phyloP scores from a whole-genome alignment of 768 basidiomycete genomes.

The Lactarius trivialis region DNA sequence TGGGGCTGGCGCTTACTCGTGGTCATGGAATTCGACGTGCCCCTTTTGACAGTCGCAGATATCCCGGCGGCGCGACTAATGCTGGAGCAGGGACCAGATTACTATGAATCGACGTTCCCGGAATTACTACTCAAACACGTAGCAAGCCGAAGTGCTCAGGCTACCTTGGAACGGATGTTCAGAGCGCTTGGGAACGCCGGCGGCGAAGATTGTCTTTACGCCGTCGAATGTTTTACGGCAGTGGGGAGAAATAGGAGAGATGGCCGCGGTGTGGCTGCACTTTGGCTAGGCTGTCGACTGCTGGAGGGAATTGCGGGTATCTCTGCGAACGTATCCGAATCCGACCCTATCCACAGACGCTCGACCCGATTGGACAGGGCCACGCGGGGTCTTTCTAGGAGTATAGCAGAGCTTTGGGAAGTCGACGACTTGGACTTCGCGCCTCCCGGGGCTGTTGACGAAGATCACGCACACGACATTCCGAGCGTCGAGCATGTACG shows the following conservation, averaged over 20 bases:
- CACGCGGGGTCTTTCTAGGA: slow-evolving; percentile 53
- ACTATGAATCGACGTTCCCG: slow-evolving; percentile 45
- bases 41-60: slow-evolving; percentile 41
- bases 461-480: slow-evolving; percentile 7
- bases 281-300: slow-evolving; percentile 79
- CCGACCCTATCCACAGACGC: slow-evolving; percentile 13
- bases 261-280: slow-evolving; percentile 52
- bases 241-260: slow-evolving; percentile 42
- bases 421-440: slow-evolving; percentile 25
- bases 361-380: slow-evolving; percentile 58
- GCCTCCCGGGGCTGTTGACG: slow-evolving; percentile 28
- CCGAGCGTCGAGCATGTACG: slow-evolving; percentile 11
- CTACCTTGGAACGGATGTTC: slow-evolving; percentile 65
- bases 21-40: slow-evolving; percentile 67
- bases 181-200: slow-evolving; percentile 61
- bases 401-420: slow-evolving; percentile 70
- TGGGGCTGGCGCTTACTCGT: slow-evolving; percentile 88
- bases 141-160: slow-evolving; percentile 42
- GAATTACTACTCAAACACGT: slow-evolving; percentile 51
- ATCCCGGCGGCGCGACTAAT: slow-evolving; percentile 47
- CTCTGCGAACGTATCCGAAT: slow-evolving; percentile 34
- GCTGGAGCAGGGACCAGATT: slow-evolving; percentile 45
- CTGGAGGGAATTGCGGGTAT: slow-evolving; percentile 63
- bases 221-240: slow-evolving; percentile 78
- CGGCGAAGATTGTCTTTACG: slow-evolving; percentile 61